Evolutionary conservation across 352 stramenopile genomes (phyloP).

Genomic region (Phytopythium aichiense): DNA sequence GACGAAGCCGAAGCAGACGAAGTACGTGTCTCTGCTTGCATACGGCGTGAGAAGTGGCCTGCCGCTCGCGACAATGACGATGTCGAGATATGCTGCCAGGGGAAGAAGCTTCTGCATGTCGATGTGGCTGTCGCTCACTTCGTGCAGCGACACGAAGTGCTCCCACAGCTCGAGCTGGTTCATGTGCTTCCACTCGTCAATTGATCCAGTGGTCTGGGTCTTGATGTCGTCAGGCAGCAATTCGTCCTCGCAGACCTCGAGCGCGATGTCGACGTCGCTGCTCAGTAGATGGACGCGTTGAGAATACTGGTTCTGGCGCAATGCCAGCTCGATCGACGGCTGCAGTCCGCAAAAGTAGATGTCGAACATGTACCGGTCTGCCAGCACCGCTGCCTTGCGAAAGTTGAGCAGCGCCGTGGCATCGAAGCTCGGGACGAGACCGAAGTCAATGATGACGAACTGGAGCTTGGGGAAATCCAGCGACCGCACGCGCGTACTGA

Average conservation of each 20-base stretch:
- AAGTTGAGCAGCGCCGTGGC: constrained; percentile 76
- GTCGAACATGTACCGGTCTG: constrained; percentile 63
- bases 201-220: constrained; percentile 19
- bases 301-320: constrained; percentile 46
- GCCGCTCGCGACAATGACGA: constrained; percentile 44
- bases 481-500: constrained; percentile 62
- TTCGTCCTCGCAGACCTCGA: constrained; percentile 66
- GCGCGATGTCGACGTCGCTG: constrained; percentile 46
- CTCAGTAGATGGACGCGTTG: constrained; percentile 42
- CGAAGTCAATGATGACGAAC: constrained; percentile 77
- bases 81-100: constrained; percentile 55
- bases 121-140: constrained; percentile 10
- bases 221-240: constrained; percentile 45
- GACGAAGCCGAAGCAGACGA: constrained; percentile 72
- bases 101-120: constrained; percentile 52
- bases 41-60: constrained; percentile 28
- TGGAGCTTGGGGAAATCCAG: constrained; percentile 53
- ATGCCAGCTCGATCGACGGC: constrained; percentile 33
- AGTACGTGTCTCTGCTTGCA: constrained; percentile 59
- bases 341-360: constrained; percentile 80
- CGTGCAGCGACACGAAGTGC: constrained; percentile 45
- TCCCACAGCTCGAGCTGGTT: constrained; percentile 68
- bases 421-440: constrained; percentile 73
- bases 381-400: constrained; percentile 53
- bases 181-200: constrained; percentile 57